phyloP scores from a whole-genome alignment of 345 rosid genomes.

The Camelina laxa region DNA sequence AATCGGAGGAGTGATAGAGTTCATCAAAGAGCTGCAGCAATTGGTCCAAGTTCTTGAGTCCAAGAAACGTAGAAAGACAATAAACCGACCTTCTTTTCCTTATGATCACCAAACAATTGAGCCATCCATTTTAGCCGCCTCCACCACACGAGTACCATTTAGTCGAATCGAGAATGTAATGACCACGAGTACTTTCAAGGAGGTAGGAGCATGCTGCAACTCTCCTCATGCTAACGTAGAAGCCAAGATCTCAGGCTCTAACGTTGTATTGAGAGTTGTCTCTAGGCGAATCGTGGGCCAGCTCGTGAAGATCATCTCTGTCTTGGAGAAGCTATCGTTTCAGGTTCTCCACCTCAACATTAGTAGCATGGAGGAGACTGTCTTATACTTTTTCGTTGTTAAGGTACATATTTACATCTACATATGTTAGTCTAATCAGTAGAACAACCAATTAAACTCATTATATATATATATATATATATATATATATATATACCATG shows the following conservation, averaged over 20 bases:
- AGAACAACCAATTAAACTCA: background rate
- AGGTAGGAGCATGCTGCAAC: conserved; percentile 73
- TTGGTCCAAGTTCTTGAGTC: conserved; percentile 80
- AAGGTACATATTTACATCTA: conserved; percentile 58
- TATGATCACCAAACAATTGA: conserved; percentile 42
- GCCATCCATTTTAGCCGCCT: conserved; percentile 25
- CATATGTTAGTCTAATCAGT: background rate
- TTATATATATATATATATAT: background rate
- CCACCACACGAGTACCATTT: conserved; percentile 30
- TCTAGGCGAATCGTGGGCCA: conserved; percentile 65
- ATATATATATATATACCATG: background rate
- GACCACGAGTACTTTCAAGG: conserved; percentile 47
- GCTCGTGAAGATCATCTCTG: conserved; percentile 66
- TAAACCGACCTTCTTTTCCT: conserved; percentile 59
- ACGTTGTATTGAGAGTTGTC: conserved; percentile 70
- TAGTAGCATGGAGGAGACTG: conserved; percentile 94
- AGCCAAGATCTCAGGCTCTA: conserved; percentile 86
- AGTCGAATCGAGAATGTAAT: conserved; percentile 40
- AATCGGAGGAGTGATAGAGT: conserved; percentile 89
- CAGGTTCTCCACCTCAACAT: conserved; percentile 84
- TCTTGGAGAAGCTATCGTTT: conserved; percentile 76
- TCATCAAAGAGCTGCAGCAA: conserved; percentile 89
- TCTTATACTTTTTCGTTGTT: conserved; percentile 75
- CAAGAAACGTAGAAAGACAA: conserved; percentile 79
- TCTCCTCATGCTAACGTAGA: conserved; percentile 89